Base-by-base conservation (phyloP, 1,139 yeast genomes). In the Blastobotrys illinoisensis region DNA sequence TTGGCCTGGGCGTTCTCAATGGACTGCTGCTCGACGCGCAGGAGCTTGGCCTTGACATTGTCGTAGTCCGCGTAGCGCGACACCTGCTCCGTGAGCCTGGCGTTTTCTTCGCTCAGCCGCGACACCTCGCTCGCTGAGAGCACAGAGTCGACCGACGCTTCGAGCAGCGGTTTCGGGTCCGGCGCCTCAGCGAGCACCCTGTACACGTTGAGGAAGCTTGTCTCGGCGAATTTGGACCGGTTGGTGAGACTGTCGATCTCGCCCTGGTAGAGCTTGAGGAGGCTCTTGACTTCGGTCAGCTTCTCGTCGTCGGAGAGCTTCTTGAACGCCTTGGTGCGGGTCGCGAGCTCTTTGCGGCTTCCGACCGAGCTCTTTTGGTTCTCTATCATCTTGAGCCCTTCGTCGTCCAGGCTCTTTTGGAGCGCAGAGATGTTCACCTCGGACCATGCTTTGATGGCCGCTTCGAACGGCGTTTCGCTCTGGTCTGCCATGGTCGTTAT, bases 101-200 rank as follows among this genome's bases (percentile, higher is more conserved):
- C 71, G 55, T 86, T 80, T 64, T 86, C 88, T 20, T 73, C 72
- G 58, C 78, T 76, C 52, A 86, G 70, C 11, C 72, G 71, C 1
- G 78, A 79, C 2, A 79, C 72, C 55, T 88, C 90, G 13, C 80
- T 75, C 1, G 79, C 76, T 40, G 80, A 79, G 11, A 78, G 70
- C n/a, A 86, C 83, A 2, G 88, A 80, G 54, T 86, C 88, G 36
- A 87, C 70, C 2, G 95, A 82, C 43, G 81, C 79, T 63, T 87
- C 89, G 55, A 91, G 73, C 49, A 91, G 71, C 2, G 97, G 96
- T 57, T 79, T 80, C 2, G 98, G 98, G 71, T 93, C 97, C 0
- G 98, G 97, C 0, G 96, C 93, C 66, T 91, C 97, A 1, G 90
- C 88, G 13, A 93, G 73, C 23, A 81, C 74, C 56, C 90, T 76